phyloP scores from a whole-genome alignment of 2,329 filamentous ascomycete species.

The Calycina marina region DNA sequence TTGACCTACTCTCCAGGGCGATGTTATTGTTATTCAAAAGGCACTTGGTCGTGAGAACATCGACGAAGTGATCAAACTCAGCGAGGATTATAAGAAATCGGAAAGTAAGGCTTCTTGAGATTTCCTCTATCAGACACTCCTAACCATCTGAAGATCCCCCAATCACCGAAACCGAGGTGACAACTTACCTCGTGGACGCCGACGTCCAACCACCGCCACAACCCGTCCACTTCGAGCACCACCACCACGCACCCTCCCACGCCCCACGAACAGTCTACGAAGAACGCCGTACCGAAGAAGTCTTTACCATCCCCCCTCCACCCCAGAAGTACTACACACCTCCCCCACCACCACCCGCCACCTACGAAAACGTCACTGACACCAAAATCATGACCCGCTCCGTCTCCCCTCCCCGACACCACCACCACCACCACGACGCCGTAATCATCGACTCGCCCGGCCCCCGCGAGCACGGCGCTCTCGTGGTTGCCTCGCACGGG shows the following conservation, averaged over 20 bases:
- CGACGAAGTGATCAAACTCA: constrained; percentile 72
- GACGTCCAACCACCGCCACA: too few relatives aligned
- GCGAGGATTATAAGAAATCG: constrained; percentile 53
- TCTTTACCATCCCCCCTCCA: constrained; percentile 22
- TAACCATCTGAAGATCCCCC: constrained; percentile 6
- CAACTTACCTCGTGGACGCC: constrained; percentile 13
- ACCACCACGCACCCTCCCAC: too few relatives aligned
- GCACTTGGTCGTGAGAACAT: constrained; percentile 85
- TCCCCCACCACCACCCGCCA: constrained; percentile 16
- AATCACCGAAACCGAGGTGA: constrained; percentile 12
- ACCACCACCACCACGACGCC: constrained; percentile 22
- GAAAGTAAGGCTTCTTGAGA: constrained; percentile 28
- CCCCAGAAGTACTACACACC: constrained; percentile 10
- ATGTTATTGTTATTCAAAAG: constrained; percentile 66
- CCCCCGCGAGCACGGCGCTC: constrained; percentile 16
- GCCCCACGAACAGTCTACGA: too few relatives aligned
- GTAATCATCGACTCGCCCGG: constrained; percentile 27
- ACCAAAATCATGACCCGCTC: constrained; percentile 27
- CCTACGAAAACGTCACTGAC: constrained; percentile 29
- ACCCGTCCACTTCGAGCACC: too few relatives aligned
- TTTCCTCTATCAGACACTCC: constrained; percentile 3
- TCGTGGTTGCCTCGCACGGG: constrained; percentile 19
- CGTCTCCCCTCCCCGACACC: constrained; percentile 8
- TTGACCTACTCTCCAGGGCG: constrained; percentile 51
- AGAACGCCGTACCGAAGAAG: constrained; percentile 33